A percentile compares a stretch with the other conserved stretches of the same genome.
Conservation (phyloP, 75 land plant genomes). For the Selaginella tamariscina region DNA sequence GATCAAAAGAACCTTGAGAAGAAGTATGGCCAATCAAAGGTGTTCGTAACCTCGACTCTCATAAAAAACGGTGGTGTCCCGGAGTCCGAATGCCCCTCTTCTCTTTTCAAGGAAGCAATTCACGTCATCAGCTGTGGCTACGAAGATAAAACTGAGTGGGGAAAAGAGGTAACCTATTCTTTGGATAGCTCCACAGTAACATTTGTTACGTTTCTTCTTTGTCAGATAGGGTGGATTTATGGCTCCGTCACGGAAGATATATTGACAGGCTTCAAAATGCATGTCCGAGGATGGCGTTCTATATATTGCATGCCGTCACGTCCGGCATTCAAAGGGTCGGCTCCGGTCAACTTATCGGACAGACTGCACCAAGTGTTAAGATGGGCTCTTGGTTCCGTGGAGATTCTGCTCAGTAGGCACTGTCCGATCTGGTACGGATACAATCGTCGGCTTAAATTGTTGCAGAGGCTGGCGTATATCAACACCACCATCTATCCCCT, state of each 20-base stretch:
- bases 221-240: constrained; percentile 70
- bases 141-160: constrained; percentile 67
- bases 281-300: constrained; percentile 61
- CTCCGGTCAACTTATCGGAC: constrained; percentile 66
- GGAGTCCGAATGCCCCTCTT: constrained; percentile 26
- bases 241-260: too few species aligned
- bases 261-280: constrained; percentile 62
- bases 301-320: constrained; percentile 57
- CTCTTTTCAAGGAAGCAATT: constrained; percentile 59
- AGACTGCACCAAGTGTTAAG: constrained; percentile 53
- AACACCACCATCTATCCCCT: constrained; percentile 49
- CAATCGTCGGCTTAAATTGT: constrained; percentile 40
- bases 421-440: constrained; percentile 74
- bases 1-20: constrained; percentile 45
- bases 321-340: constrained; percentile 65
- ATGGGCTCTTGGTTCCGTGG: constrained; percentile 71
- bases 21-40: constrained; percentile 55
- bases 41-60: constrained; percentile 41
- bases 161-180: constrained; percentile 79
- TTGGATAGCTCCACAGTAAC: too few species aligned
- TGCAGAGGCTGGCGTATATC: constrained; percentile 55
- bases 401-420: constrained; percentile 60
- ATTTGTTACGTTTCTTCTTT: too few species aligned
- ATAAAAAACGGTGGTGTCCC: constrained; percentile 43
- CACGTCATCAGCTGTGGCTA: constrained; percentile 67